These are phyloP conservation scores for Fusarium torulosum DNA, from an alignment of 2,329 filamentous ascomycete genomes.

Conservation along the genomic window DNA sequence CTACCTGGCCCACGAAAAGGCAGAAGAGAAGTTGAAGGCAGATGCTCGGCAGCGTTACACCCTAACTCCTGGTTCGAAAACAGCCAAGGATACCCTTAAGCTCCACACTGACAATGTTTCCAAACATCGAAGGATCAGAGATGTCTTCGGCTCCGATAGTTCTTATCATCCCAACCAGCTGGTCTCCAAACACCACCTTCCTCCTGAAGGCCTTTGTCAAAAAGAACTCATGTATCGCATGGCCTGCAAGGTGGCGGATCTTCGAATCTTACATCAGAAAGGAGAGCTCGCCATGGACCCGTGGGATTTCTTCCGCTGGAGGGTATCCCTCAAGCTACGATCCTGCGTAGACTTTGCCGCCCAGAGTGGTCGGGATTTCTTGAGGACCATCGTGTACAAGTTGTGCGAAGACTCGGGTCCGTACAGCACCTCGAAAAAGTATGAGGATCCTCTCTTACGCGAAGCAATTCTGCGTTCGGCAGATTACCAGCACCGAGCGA, in stretches of 20 bases:
- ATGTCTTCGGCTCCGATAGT: slow-evolving; percentile 51
- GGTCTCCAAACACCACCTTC: slow-evolving; percentile 51
- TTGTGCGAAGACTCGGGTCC: slow-evolving; percentile 21
- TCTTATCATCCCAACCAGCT: slow-evolving; percentile 56
- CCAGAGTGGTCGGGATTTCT: slow-evolving; percentile 13
- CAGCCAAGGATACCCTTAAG: slow-evolving; percentile 38
- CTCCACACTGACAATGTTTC: slow-evolving; percentile 50
- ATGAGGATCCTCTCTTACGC: slow-evolving; percentile 49
- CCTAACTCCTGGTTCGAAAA: not conserved
- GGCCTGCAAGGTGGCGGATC: slow-evolving; percentile 51
- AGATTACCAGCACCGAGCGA: slow-evolving; percentile 31
- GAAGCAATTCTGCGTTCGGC: slow-evolving; percentile 49
- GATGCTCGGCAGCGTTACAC: not conserved
- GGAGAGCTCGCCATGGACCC: slow-evolving; percentile 53
- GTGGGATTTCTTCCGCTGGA: slow-evolving; percentile 56
- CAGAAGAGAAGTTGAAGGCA: slow-evolving; percentile 41
- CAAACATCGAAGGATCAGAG: slow-evolving; percentile 52
- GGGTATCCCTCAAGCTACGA: slow-evolving; percentile 41
- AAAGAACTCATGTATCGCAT: slow-evolving; percentile 54
- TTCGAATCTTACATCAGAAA: slow-evolving; percentile 44
- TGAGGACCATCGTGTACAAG: slow-evolving; percentile 17
- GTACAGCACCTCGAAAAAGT: slow-evolving; percentile 5
- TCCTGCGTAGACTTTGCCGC: not conserved
- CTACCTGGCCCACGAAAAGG: slow-evolving; percentile 46
- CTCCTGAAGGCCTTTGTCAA: slow-evolving; percentile 50